Percentiles rank a stretch among this genome's conserved stretches.
phyloP scores from a whole-genome alignment of 1,139 yeast species.

The Yamadazyma diospyri region DNA sequence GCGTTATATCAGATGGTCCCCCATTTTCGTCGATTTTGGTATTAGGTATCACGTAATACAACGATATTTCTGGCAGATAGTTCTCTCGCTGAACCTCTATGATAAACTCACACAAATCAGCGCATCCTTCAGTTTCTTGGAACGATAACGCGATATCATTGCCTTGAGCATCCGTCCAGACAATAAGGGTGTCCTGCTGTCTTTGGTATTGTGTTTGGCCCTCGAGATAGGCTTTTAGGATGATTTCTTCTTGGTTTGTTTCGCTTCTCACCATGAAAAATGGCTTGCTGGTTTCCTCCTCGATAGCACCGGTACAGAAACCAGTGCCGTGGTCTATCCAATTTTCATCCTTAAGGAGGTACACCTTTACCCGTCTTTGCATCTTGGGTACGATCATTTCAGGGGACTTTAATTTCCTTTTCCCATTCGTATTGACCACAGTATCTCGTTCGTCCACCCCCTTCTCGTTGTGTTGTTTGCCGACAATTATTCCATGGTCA shows the following conservation, averaged over 20 bases:
- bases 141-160: conserved; percentile 86
- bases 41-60: conserved; percentile 66
- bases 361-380: conserved; percentile 78
- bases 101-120: conserved; percentile 76
- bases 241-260: conserved; percentile 51
- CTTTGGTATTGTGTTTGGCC: conserved; percentile 84
- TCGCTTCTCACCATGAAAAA: conserved; percentile 75
- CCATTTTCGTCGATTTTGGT: conserved; percentile 21
- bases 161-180: conserved; percentile 84
- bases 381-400: conserved; percentile 2
- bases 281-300: conserved; percentile 40
- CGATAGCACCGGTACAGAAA: conserved; percentile 71
- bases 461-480: neutral
- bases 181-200: conserved; percentile 91
- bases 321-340: conserved; percentile 97
- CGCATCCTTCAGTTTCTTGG: conserved; percentile 90
- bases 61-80: conserved; percentile 64
- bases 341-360: conserved; percentile 71
- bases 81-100: conserved; percentile 60
- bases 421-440: too few species aligned
- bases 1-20: conserved; percentile 52
- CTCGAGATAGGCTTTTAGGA: conserved; percentile 63
- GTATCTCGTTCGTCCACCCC: too few species aligned
- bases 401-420: neutral
- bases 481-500: neutral